Conservation (phyloP, 768 basidiomycete species). For the Lyophyllum atratum region DNA sequence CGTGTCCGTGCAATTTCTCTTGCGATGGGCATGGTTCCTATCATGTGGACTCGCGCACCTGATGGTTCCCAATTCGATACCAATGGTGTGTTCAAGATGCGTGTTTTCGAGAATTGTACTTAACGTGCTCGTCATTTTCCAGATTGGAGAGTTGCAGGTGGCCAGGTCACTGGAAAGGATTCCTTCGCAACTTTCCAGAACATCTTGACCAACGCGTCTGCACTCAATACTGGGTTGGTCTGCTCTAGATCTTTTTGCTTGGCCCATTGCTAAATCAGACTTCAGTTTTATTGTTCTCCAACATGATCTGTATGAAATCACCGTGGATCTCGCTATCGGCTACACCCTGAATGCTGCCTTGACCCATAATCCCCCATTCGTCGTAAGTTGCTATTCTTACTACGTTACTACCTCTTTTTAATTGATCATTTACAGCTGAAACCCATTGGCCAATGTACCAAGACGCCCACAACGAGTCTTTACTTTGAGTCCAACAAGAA, state of each 20-base stretch:
- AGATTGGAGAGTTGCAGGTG: conserved; percentile 91
- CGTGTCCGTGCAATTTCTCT: conserved; percentile 88
- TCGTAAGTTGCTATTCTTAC: conserved; percentile 37
- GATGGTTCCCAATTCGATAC: conserved; percentile 65
- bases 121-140: conserved; percentile 3
- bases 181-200: conserved; percentile 69
- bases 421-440: conserved; percentile 45
- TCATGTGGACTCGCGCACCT: conserved; percentile 83
- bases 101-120: neutral
- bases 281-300: conserved; percentile 83
- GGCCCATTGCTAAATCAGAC: conserved; percentile 1
- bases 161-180: conserved; percentile 63
- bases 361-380: conserved; percentile 63
- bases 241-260: neutral
- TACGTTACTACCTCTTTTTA: neutral
- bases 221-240: conserved; percentile 58
- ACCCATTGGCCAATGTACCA: conserved; percentile 78
- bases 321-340: conserved; percentile 88
- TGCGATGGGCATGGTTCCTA: conserved; percentile 89
- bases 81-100: conserved; percentile 48
- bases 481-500: conserved; percentile 87
- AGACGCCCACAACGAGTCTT: conserved; percentile 61
- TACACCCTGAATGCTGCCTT: conserved; percentile 83
- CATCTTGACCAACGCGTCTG: conserved; percentile 72
- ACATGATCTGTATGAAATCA: conserved; percentile 83